Evolutionary conservation across 1,139 yeast species (phyloP).

Genomic region (Kodamaea sp.): DNA sequence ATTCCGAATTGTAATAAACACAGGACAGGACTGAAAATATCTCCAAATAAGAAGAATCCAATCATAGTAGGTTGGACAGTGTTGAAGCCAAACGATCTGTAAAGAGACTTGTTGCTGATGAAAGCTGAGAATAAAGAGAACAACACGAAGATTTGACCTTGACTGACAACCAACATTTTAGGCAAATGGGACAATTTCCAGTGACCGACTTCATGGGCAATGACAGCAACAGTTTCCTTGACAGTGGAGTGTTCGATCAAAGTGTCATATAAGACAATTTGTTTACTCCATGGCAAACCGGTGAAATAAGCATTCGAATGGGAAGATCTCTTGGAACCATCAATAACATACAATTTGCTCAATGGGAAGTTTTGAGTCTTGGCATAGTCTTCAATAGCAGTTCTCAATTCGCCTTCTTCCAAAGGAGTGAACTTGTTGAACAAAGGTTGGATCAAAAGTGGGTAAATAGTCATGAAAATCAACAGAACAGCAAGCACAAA

Average conservation of each 20-base stretch:
- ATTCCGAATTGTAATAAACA: constrained; percentile 63
- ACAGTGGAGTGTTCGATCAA: constrained; percentile 76
- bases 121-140: constrained; percentile 79
- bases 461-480: constrained; percentile 69
- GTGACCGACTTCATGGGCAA: constrained; percentile 97
- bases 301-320: constrained; percentile 96
- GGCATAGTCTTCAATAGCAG: constrained; percentile 80
- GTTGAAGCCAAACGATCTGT: constrained; percentile 74
- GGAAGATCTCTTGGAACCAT: constrained; percentile 92
- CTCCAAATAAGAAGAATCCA: constrained; percentile 77
- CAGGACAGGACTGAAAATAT: constrained; percentile 76
- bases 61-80: constrained; percentile 66
- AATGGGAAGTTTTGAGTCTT: constrained; percentile 78
- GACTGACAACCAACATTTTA: constrained; percentile 64
- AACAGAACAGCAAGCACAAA: constrained; percentile 73
- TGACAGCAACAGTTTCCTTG: constrained; percentile 85
- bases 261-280: constrained; percentile 90
- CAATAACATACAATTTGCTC: constrained; percentile 80
- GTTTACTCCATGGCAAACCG: constrained; percentile 96
- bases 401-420: constrained; percentile 85
- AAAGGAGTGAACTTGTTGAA: constrained; percentile 90
- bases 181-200: constrained; percentile 90
- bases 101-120: constrained; percentile 75
- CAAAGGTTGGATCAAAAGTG: constrained; percentile 84
- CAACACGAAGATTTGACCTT: constrained; percentile 61